Percentiles rank a stretch among this genome's conserved stretches.
Conservation (phyloP, 192 early-diverging fungal genomes). For the Chytriomyces confervae region DNA sequence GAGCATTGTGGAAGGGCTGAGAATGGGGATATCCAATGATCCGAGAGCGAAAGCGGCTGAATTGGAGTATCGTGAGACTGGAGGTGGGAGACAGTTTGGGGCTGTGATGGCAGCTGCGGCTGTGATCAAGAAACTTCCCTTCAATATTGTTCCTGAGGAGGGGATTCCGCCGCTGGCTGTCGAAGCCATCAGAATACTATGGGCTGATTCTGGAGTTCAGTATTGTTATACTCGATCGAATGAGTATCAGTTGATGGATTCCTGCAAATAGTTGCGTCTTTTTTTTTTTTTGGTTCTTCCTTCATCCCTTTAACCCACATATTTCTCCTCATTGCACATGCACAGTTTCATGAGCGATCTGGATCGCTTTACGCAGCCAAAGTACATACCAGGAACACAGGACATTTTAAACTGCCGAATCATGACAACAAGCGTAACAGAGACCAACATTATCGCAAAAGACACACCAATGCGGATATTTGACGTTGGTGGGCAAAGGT, state of each 20-base stretch:
- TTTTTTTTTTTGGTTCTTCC: neutral
- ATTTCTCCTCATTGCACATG: neutral
- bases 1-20: neutral
- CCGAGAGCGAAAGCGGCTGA: conserved; percentile 14
- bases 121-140: neutral
- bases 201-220: conserved; percentile 81
- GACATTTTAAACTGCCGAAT: conserved; percentile 94
- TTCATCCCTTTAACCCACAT: conserved; percentile 9
- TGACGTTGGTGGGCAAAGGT: conserved; percentile 96
- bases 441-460: conserved; percentile 86
- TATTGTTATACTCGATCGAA: conserved; percentile 77
- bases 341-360: conserved; percentile 89
- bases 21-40: neutral
- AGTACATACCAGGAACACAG: conserved; percentile 88
- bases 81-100: neutral
- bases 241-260: conserved; percentile 96
- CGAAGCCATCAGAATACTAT: conserved; percentile 77
- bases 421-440: conserved; percentile 95
- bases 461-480: conserved; percentile 93
- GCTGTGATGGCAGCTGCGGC: conserved; percentile 10
- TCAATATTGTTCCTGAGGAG: conserved; percentile 56
- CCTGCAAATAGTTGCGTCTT: conserved; percentile 50
- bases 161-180: conserved; percentile 80
- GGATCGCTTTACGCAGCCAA: conserved; percentile 75
- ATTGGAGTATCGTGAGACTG: conserved; percentile 7